Percentiles rank a stretch among this genome's conserved stretches.
phyloP scores from a whole-genome alignment of 2,329 filamentous ascomycete species.

The Colletotrichum zoysiae region DNA sequence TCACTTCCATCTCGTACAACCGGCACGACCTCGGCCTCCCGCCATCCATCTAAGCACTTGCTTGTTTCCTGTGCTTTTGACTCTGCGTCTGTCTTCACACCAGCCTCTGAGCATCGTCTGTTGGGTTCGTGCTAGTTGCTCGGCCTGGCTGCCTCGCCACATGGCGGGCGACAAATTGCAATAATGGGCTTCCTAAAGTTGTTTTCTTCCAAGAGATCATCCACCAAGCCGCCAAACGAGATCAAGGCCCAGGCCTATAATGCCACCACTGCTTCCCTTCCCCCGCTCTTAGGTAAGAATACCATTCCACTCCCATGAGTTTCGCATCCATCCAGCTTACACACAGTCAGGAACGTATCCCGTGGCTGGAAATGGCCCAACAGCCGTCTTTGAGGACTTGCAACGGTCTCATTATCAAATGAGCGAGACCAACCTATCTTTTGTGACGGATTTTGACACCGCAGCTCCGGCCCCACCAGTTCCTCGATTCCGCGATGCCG shows the following conservation, averaged over 20 bases:
- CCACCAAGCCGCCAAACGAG: slow-evolving; percentile 38
- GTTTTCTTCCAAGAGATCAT: slow-evolving; percentile 48
- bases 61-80: background rate
- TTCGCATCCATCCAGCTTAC: slow-evolving; percentile 23
- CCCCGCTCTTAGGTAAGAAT: slow-evolving; percentile 54
- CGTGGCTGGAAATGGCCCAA: slow-evolving; percentile 55
- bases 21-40: background rate
- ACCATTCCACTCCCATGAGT: background rate
- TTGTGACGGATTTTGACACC: slow-evolving; percentile 43
- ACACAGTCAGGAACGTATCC: slow-evolving; percentile 53
- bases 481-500: slow-evolving; percentile 48
- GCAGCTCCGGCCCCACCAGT: slow-evolving; percentile 49
- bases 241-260: slow-evolving; percentile 55
- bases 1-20: background rate
- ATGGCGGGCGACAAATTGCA: slow-evolving; percentile 32
- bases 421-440: slow-evolving; percentile 45
- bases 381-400: slow-evolving; percentile 52
- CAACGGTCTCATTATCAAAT: slow-evolving; percentile 51
- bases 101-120: background rate
- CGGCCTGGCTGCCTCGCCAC: slow-evolving; percentile 24
- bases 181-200: slow-evolving; percentile 54
- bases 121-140: background rate
- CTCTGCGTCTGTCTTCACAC: background rate
- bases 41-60: background rate
- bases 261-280: slow-evolving; percentile 50